These are phyloP conservation scores for Rostrohypoxylon terebratum DNA, from an alignment of 495 filamentous ascomycete species.

Conservation along the genomic window DNA sequence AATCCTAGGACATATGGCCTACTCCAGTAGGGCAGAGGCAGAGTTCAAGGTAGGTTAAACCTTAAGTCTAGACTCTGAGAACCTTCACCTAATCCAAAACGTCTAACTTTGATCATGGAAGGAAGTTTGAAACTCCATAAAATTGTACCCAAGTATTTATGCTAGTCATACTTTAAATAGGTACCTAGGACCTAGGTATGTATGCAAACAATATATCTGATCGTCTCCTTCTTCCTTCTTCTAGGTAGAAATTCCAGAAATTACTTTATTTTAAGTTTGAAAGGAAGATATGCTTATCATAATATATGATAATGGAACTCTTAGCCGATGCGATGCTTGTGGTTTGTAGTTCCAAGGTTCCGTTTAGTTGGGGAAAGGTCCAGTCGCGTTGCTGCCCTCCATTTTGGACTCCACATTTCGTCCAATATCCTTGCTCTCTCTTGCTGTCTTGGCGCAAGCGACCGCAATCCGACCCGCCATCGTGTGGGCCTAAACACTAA, in stretches of 20 bases:
- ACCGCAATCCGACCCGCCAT: slow-evolving; percentile 31
- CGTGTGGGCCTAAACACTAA: slow-evolving; percentile 11
- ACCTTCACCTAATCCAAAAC: not conserved
- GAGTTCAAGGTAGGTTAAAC: not conserved
- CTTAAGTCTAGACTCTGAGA: not conserved
- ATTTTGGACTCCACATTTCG: slow-evolving; percentile 10
- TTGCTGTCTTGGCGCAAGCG: slow-evolving; percentile 22
- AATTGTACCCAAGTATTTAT: not conserved
- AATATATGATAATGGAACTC: not conserved
- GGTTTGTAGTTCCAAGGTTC: slow-evolving; percentile 2
- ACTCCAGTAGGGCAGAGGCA: too few relatives aligned
- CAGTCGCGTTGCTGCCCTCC: slow-evolving; percentile 11
- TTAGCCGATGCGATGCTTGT: not conserved
- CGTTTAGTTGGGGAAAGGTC: slow-evolving; percentile 10
- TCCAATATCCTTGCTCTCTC: slow-evolving; percentile 11
- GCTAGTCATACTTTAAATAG: not conserved
- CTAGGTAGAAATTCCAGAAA: not conserved
- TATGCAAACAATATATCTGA: not conserved
- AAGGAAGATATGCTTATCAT: slow-evolving; percentile 5
- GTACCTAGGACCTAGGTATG: too few relatives aligned
- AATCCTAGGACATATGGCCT: not conserved
- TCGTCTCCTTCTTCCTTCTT: not conserved
- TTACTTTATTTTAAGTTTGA: not conserved
- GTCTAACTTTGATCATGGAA: not conserved
- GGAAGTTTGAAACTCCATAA: not conserved